phyloP scores from a whole-genome alignment of 2,329 filamentous ascomycete genomes.

The Colletotrichum melonis region DNA sequence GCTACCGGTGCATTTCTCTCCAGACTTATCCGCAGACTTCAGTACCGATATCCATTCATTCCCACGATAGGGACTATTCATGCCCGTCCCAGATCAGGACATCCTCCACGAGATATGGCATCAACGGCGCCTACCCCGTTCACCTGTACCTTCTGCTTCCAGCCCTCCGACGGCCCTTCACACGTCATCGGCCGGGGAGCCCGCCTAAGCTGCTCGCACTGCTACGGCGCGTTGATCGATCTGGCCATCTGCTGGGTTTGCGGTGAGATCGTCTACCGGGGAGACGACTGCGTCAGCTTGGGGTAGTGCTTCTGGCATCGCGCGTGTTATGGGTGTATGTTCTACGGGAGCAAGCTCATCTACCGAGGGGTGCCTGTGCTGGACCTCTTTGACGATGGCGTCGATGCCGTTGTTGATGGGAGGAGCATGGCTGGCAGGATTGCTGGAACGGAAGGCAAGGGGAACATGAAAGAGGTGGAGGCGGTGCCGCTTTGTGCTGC shows the following conservation, averaged over 20 bases:
- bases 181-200: conserved; percentile 57
- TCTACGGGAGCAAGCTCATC: conserved; percentile 58
- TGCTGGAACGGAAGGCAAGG: conserved; percentile 24
- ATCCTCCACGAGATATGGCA: not conserved
- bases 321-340: conserved; percentile 66
- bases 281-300: conserved; percentile 66
- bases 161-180: conserved; percentile 48
- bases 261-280: conserved; percentile 64
- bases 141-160: conserved; percentile 68
- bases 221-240: conserved; percentile 60
- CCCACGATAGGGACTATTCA: not conserved
- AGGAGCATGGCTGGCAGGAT: not conserved
- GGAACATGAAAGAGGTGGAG: conserved; percentile 52
- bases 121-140: conserved; percentile 46
- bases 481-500: conserved; percentile 61
- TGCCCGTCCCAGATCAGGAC: not conserved
- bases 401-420: conserved; percentile 31
- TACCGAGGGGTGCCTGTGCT: conserved; percentile 47
- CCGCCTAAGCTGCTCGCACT: conserved; percentile 61
- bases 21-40: not conserved
- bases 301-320: conserved; percentile 72
- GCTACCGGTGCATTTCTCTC: not conserved
- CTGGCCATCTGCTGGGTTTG: conserved; percentile 69
- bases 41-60: not conserved
- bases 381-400: conserved; percentile 46